Base-by-base conservation (phyloP, 1,284 basidiomycete species). In the Sutorius eximius region DNA sequence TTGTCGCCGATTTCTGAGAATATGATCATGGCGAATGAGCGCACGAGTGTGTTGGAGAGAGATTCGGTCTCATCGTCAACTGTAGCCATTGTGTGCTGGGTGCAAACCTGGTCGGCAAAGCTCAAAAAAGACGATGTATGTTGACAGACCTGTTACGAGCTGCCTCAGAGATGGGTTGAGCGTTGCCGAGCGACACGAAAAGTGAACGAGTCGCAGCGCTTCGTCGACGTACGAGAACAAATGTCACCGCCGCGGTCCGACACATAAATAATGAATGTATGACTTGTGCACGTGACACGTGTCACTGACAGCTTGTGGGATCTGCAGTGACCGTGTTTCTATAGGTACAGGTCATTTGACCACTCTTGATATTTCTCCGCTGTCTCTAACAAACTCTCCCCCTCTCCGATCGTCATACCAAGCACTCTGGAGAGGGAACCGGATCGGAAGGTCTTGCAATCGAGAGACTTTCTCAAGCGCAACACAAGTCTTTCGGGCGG, bases 1-100 rank as follows among this genome's bases (percentile, higher is more conserved):
- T 98, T 98, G 85, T 99, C 97, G 45, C 96, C 95, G 38, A 95
- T 89, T 77, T 95, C 93, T 1, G 91, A 93, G 68, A 91, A 79
- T 43, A 95, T 87, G 62, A 95, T 96, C 87, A 95, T 93, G 55
- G 82, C 70, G 75, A 94, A 93, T 3, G 91, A 83, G 65, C 91
- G 87, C 9, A 81, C 57, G 60, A 94, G 81, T 13, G 85, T 89
- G 58, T 85, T 71, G 48, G 63, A 71, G 57, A n/a, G 7, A 12
- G 56, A 40, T 32, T 38, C 20, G 8, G 59, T 38, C 38, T 27
- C 62, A 57, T 59, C 51, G 32, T 59, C 46, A n/a, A 33, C 38
- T 22, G 54, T 33, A 22, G 58, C 59, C 67, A 69, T 70, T 27
- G 44, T 55, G 44, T 51, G 38, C 53, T 65, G 22, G 20, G 15